Evolutionary conservation across 169 alveolate genomes (phyloP).

Genomic region (Toxoplasma gondii): DNA sequence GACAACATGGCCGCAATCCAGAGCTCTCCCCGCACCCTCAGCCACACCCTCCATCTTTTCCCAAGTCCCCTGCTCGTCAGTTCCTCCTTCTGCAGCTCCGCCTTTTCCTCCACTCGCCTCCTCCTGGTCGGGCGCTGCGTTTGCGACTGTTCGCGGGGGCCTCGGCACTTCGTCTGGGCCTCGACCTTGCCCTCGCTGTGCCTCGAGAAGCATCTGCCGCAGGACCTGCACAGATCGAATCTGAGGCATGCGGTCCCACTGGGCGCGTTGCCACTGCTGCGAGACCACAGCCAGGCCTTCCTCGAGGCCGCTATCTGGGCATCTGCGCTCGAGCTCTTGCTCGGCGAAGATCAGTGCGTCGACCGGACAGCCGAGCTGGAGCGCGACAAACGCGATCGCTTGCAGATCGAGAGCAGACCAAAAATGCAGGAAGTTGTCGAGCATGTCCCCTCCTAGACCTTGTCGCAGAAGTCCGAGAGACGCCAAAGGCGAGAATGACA

Average conservation of each 20-base stretch:
- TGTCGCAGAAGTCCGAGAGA: background rate
- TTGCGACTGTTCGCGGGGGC: too few species aligned
- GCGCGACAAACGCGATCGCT: background rate
- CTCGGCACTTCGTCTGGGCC: too few species aligned
- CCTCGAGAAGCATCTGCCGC: background rate
- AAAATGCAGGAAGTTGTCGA: background rate
- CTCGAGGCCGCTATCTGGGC: background rate
- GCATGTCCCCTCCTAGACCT: background rate
- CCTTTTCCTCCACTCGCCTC: too few species aligned
- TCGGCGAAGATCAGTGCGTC: conserved; percentile 22
- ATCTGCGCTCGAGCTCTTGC: background rate
- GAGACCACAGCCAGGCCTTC: background rate
- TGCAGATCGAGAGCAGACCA: conserved; percentile 5
- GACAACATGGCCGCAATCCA: background rate
- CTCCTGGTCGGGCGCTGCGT: too few species aligned
- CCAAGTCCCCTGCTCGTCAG: too few species aligned
- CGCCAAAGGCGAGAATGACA: background rate
- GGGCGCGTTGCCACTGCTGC: background rate
- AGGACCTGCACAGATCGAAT: background rate
- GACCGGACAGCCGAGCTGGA: conserved; percentile 9
- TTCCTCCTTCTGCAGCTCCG: too few species aligned
- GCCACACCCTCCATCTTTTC: too few species aligned
- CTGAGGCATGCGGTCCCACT: conserved; percentile 20
- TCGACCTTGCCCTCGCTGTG: too few species aligned
- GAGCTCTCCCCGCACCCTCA: background rate